These are phyloP conservation scores for Penicillium sp. DNA, from an alignment of 2,329 filamentous ascomycete genomes.

Conservation along the genomic window DNA sequence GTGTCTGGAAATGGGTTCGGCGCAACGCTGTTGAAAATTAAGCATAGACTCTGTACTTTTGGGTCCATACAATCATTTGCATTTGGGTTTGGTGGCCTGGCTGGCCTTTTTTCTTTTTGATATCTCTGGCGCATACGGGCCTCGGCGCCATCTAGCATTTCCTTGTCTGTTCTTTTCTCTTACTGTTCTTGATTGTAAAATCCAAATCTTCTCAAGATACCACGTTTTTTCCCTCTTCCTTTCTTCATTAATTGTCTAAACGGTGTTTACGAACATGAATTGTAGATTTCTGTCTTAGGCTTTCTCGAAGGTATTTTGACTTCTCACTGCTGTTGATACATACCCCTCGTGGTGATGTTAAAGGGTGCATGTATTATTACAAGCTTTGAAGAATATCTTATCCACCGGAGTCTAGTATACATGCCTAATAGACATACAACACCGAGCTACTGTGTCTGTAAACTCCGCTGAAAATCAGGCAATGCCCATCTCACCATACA, in stretches of 20 bases:
- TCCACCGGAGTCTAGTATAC: too few species aligned
- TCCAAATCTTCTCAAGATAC: not conserved
- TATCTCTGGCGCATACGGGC: conserved; percentile 1
- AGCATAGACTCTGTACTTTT: conserved; percentile 6
- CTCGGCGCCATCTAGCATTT: not conserved
- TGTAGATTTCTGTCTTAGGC: not conserved
- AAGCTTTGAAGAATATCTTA: too few species aligned
- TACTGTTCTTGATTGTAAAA: not conserved
- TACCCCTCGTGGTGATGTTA: too few species aligned
- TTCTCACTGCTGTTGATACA: not conserved
- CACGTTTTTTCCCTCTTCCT: not conserved
- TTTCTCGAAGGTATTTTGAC: not conserved
- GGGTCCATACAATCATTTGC: conserved; percentile 5
- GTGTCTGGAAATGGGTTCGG: conserved; percentile 5
- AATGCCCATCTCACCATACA: too few species aligned
- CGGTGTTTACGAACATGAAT: too few species aligned
- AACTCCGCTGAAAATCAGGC: too few species aligned
- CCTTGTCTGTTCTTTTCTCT: not conserved
- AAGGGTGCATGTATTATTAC: too few species aligned
- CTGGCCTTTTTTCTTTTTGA: not conserved
- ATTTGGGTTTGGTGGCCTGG: conserved; percentile 1
- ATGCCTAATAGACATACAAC: too few species aligned
- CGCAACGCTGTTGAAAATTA: conserved; percentile 4
- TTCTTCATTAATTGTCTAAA: too few species aligned
- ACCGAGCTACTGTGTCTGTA: too few species aligned